Percentiles rank a stretch among this genome's conserved stretches.
Conservation (phyloP, 345 rosid genomes). For the Noccaea bulbosa region DNA sequence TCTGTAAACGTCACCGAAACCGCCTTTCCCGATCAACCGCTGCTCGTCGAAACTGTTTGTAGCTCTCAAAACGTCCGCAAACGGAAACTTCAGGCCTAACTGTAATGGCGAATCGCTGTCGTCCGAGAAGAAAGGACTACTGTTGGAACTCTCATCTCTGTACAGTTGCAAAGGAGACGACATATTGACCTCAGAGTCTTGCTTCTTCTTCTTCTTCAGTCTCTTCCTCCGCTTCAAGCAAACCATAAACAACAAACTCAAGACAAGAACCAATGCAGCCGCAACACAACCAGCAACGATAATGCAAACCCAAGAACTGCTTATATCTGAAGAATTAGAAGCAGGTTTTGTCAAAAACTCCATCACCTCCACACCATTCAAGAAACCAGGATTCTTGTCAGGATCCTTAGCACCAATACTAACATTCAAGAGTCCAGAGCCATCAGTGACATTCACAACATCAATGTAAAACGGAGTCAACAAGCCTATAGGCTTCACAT, state of each 20-base stretch:
- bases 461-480: conserved; percentile 52
- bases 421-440: conserved; percentile 61
- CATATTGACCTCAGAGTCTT: conserved; percentile 53
- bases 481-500: conserved; percentile 35
- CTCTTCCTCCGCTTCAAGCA: conserved; percentile 33
- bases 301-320: conserved; percentile 40
- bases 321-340: conserved; percentile 26
- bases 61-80: conserved; percentile 21
- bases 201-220: conserved; percentile 39
- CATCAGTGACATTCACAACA: conserved; percentile 52
- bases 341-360: conserved; percentile 51
- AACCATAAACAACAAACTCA: conserved; percentile 36
- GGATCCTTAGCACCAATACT: conserved; percentile 34
- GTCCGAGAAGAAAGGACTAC: conserved; percentile 27
- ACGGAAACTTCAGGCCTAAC: conserved; percentile 37
- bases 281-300: conserved; percentile 46
- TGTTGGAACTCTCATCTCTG: conserved; percentile 42
- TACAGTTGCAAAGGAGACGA: conserved; percentile 50
- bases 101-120: conserved; percentile 1
- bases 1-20: conserved; percentile 42
- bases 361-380: conserved; percentile 72
- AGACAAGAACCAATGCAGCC: conserved; percentile 42
- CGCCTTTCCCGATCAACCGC: conserved; percentile 33
- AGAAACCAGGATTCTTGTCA: conserved; percentile 45
- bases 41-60: conserved; percentile 36